These are phyloP conservation scores for Phytopythium sindhum DNA, from an alignment of 352 stramenopile genomes.

Conservation along the genomic window DNA sequence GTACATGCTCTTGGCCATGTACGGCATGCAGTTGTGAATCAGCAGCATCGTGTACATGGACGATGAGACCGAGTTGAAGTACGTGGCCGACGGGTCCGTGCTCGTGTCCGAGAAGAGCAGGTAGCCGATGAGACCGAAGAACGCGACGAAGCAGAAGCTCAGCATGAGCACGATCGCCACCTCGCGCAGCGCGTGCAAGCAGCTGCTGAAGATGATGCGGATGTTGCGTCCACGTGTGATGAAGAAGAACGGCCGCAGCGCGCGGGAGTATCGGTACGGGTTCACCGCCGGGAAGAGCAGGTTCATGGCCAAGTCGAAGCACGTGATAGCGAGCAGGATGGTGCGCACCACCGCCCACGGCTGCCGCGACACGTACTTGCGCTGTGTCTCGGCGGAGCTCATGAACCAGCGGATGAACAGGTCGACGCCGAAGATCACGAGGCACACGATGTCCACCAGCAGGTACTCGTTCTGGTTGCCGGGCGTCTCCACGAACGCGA, in stretches of 20 bases:
- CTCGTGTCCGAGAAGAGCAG: constrained; percentile 75
- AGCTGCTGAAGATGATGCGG: constrained; percentile 83
- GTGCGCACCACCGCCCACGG: constrained; percentile 72
- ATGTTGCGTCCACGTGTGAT: constrained; percentile 77
- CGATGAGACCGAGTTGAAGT: constrained; percentile 64
- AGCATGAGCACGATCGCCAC: constrained; percentile 68
- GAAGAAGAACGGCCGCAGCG: constrained; percentile 75
- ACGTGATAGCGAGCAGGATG: constrained; percentile 49
- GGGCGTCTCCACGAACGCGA: constrained; percentile 67
- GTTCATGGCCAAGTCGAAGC: constrained; percentile 50
- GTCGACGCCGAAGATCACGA: constrained; percentile 60
- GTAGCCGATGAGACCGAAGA: constrained; percentile 76
- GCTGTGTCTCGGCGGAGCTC: constrained; percentile 77
- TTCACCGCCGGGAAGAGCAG: constrained; percentile 44
- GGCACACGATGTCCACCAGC: constrained; percentile 59
- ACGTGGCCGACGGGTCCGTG: constrained; percentile 41
- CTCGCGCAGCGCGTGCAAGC: constrained; percentile 65
- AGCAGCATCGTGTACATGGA: constrained; percentile 84
- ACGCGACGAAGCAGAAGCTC: constrained; percentile 71
- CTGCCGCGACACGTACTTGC: constrained; percentile 70
- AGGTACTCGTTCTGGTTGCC: constrained; percentile 55
- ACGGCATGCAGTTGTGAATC: constrained; percentile 75
- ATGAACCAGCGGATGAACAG: constrained; percentile 78
- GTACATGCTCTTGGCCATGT: constrained; percentile 82
- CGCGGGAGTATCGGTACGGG: constrained; percentile 62